Evolutionary conservation across 805 yeast species (phyloP).

Genomic region (Ogataea haglerorum): DNA sequence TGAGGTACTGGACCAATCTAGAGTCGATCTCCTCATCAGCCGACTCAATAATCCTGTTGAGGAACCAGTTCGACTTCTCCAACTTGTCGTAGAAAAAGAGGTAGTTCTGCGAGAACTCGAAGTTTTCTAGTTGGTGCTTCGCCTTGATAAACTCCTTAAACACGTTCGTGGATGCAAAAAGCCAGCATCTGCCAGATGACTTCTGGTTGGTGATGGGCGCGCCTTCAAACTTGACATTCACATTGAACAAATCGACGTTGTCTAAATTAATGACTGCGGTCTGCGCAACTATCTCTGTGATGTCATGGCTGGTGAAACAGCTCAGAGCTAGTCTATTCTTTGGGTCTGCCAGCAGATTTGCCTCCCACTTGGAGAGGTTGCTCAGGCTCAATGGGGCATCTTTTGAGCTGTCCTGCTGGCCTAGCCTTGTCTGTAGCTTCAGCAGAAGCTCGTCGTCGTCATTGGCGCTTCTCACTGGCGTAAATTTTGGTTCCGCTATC

Average conservation of each 20-base stretch:
- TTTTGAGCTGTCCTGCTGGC: constrained; percentile 7
- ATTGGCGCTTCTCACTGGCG: constrained; percentile 14
- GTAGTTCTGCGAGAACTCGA: constrained; percentile 79
- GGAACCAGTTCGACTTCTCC: constrained; percentile 78
- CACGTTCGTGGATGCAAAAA: constrained; percentile 80
- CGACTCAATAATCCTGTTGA: constrained; percentile 72
- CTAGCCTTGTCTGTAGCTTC: constrained; percentile 28
- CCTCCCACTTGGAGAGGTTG: constrained; percentile 44
- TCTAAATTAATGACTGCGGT: constrained; percentile 28
- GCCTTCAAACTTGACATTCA: constrained; percentile 46
- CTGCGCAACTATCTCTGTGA: constrained; percentile 41
- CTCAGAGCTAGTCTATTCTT: constrained; percentile 52
- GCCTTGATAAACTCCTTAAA: constrained; percentile 63
- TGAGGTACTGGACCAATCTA: constrained; percentile 62
- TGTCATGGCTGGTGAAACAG: constrained; percentile 48
- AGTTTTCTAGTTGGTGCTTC: constrained; percentile 58
- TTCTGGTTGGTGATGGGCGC: constrained; percentile 73
- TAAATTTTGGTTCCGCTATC: constrained; percentile 19
- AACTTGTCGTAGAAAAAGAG: constrained; percentile 82
- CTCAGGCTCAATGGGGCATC: constrained; percentile 32
- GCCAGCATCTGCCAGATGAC: constrained; percentile 84
- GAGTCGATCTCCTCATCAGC: constrained; percentile 66
- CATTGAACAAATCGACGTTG: constrained; percentile 42
- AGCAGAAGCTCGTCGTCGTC: constrained; percentile 32
- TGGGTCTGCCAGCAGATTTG: constrained; percentile 40